Conservation (phyloP, 352 stramenopile genomes). For the Phytophthora tubulina region DNA sequence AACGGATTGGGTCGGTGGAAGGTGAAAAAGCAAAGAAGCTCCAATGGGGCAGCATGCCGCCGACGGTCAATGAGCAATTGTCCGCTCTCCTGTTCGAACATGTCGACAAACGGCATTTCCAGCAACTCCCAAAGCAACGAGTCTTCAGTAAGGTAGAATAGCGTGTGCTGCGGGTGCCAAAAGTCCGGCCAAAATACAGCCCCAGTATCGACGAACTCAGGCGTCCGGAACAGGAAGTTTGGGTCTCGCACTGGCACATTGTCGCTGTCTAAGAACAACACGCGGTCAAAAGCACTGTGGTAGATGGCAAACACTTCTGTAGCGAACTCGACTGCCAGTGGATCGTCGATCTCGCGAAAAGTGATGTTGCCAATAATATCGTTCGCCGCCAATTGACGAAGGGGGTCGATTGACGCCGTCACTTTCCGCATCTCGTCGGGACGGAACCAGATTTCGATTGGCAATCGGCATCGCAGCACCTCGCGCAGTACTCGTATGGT, state of each 20-base stretch:
- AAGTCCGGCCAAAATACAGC: slow-evolving; percentile 60
- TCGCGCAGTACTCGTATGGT: slow-evolving; percentile 45
- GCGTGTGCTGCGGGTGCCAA: slow-evolving; percentile 44
- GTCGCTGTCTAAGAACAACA: slow-evolving; percentile 65
- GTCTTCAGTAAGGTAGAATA: slow-evolving; percentile 61
- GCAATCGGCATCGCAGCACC: slow-evolving; percentile 45
- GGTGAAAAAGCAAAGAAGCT: slow-evolving; percentile 44
- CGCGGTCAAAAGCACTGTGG: slow-evolving; percentile 48
- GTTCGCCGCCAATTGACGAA: slow-evolving; percentile 32
- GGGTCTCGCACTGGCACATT: slow-evolving; percentile 45
- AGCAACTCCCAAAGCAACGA: slow-evolving; percentile 64
- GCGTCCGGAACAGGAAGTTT: slow-evolving; percentile 23
- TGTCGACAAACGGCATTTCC: slow-evolving; percentile 52
- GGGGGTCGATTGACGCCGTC: slow-evolving; percentile 19
- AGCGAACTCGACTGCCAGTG: slow-evolving; percentile 46
- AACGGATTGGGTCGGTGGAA: slow-evolving; percentile 57
- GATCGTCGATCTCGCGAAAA: slow-evolving; percentile 38
- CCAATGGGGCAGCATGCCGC: slow-evolving; percentile 34
- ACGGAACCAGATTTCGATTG: slow-evolving; percentile 66
- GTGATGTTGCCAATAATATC: slow-evolving; percentile 35
- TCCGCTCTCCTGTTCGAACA: slow-evolving; percentile 75
- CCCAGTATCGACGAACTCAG: slow-evolving; percentile 33
- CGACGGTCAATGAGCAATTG: slow-evolving; percentile 54
- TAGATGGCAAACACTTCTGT: slow-evolving; percentile 59
- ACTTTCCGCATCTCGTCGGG: slow-evolving; percentile 44